Percentiles rank a stretch among this genome's conserved stretches.
phyloP scores from a whole-genome alignment of 176 grass and related monocot species.

The Carex parvula region DNA sequence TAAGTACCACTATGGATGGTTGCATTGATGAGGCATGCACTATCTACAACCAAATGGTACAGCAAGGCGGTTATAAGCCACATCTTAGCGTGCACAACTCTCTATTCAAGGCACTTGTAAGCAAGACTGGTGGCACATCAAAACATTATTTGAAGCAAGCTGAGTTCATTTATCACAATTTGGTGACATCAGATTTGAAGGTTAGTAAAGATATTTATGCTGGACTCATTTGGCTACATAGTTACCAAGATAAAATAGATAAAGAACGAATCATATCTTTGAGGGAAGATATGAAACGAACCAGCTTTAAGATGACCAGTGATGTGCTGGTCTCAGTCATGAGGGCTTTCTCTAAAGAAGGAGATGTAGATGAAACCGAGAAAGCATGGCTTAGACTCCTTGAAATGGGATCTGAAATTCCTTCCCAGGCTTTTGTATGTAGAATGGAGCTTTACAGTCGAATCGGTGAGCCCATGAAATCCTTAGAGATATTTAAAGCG shows the following conservation, averaged over 20 bases:
- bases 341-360: constrained; percentile 88
- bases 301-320: constrained; percentile 50
- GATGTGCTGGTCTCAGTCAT: constrained; percentile 88
- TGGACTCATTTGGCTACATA: constrained; percentile 94
- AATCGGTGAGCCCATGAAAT: constrained; percentile 64
- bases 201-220: constrained; percentile 70
- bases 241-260: constrained; percentile 90
- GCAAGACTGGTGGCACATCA: constrained; percentile 59
- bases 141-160: constrained; percentile 87
- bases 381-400: constrained; percentile 62
- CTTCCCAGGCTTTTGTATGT: constrained; percentile 79
- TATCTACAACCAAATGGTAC: constrained; percentile 96
- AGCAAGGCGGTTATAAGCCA: constrained; percentile 75
- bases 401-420: constrained; percentile 48
- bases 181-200: constrained; percentile 57
- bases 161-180: constrained; percentile 84
- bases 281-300: constrained; percentile 65
- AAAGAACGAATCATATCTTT: constrained; percentile 59
- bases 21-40: constrained; percentile 71
- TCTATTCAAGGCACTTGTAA: constrained; percentile 65
- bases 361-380: constrained; percentile 72
- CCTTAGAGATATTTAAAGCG: constrained; percentile 64
- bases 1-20: constrained; percentile 46
- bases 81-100: constrained; percentile 81
- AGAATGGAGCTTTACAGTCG: constrained; percentile 73